Evolutionary conservation across 176 grass and related monocot species (phyloP).

Genomic region (Melocanna baccifera): DNA sequence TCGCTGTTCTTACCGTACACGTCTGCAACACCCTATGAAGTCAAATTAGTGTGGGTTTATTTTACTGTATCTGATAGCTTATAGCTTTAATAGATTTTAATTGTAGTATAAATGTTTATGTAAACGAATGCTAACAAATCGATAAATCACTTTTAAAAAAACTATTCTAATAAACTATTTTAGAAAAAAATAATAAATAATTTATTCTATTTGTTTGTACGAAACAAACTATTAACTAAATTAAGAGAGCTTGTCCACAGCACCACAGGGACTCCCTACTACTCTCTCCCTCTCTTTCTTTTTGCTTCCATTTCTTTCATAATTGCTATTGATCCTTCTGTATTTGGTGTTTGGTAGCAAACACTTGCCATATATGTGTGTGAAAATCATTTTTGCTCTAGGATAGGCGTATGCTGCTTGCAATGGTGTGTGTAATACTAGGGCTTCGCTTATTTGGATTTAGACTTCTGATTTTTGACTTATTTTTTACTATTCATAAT

Average conservation of each 20-base stretch:
- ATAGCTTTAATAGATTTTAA: accelerated
- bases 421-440: background rate
- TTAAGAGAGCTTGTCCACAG: background rate
- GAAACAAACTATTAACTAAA: background rate
- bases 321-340: background rate
- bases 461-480: too few species aligned
- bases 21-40: background rate
- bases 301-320: background rate
- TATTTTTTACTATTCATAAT: too few species aligned
- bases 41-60: background rate
- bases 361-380: background rate
- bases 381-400: background rate
- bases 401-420: background rate
- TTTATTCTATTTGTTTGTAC: accelerated
- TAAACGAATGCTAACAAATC: accelerated
- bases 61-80: accelerated
- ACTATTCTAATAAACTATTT: accelerated
- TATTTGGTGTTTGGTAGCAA: background rate
- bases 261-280: background rate
- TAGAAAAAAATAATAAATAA: accelerated
- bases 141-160: too few species aligned
- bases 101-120: accelerated
- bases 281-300: background rate
- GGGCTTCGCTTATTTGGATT: too few species aligned
- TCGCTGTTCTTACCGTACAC: conserved; percentile 22